Evolutionary conservation across 108 stramenopile species (phyloP).

Genomic region (Fistulifera pelliculosa): DNA sequence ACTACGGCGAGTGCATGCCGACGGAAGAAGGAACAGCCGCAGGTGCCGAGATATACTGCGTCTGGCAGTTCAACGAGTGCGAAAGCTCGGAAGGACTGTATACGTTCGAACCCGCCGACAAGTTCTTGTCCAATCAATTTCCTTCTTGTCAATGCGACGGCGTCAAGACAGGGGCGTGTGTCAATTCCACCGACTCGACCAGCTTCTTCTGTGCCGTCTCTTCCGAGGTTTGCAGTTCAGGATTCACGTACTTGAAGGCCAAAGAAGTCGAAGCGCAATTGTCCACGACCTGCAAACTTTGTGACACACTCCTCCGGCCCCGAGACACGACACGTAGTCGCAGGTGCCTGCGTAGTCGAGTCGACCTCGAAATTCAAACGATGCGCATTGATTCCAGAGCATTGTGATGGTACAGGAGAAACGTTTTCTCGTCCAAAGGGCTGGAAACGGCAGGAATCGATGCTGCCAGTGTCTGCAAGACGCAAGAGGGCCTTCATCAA

Average conservation of each 20-base stretch:
- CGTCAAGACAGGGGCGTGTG: constrained; percentile 4
- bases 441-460: no score
- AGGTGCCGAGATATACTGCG: background rate
- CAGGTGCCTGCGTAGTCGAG: no score
- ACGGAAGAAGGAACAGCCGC: background rate
- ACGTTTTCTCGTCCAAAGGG: no score
- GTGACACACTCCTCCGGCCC: no score
- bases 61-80: constrained; percentile 7
- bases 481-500: no score
- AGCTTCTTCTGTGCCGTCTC: constrained; percentile 6
- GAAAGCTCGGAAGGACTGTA: background rate
- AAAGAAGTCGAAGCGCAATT: no score
- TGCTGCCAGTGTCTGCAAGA: no score
- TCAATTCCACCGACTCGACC: background rate
- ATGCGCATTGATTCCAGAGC: no score
- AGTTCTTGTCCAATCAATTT: background rate
- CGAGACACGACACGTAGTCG: no score
- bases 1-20: background rate
- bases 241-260: background rate
- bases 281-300: no score
- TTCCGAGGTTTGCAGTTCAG: background rate
- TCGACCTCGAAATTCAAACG: no score
- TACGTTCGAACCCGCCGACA: background rate
- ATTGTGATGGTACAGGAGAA: no score
- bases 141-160: background rate